Evolutionary conservation across 2,329 filamentous ascomycete genomes (phyloP), one percentile per base, ranked within the genome.

Genomic region (Beauveria brongniartii): DNA sequence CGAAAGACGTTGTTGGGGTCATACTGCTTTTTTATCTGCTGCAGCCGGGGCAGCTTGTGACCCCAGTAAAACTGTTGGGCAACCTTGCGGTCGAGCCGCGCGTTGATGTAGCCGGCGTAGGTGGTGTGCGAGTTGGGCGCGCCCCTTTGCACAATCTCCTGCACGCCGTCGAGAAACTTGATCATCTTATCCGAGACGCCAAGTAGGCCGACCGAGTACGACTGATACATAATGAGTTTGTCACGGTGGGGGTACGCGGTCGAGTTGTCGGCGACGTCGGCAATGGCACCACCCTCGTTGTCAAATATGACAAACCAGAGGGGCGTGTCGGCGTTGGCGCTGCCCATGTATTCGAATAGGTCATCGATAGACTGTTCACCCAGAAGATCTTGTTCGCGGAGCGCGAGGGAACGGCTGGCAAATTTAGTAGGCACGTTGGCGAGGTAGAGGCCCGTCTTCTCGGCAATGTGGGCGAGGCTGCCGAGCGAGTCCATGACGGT

Each of bases 71-170:
- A 74, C 58, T 72, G 65, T 65, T 83, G 80, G 9, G 77, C 75
- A 59, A 74, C 64, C 3, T 64, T 65, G 43, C 76, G 69, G n/a
- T 69, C 61, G 40, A 86, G 67, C 5, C 69, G 69, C 1, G 78
- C 78, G 67, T 88, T 84, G 2, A 88, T 80, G 64, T 88, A 88
- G 2, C 85, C 85, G 0, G 85, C 79, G 69, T 88, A 89, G 1
- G 82, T 80, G 12, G 80, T 80, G 51, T 77, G 70, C 0, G 73
- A 73, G 3, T 72, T 69, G 1, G 73, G 69, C 12, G 75, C 73
- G 5, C 74, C 70, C 5, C 66, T 66, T 41, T 69, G 68, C 43
- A 83, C 75, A 30, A 66, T 73, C 14, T 72, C 63, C 67, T 84
- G 79, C 51, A 88, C 73, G 6, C 78, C 79, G 18, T 75, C 71